These are phyloP conservation scores for Fusarium clavum DNA, from an alignment of 2,329 filamentous ascomycete species.

Conservation along the genomic window DNA sequence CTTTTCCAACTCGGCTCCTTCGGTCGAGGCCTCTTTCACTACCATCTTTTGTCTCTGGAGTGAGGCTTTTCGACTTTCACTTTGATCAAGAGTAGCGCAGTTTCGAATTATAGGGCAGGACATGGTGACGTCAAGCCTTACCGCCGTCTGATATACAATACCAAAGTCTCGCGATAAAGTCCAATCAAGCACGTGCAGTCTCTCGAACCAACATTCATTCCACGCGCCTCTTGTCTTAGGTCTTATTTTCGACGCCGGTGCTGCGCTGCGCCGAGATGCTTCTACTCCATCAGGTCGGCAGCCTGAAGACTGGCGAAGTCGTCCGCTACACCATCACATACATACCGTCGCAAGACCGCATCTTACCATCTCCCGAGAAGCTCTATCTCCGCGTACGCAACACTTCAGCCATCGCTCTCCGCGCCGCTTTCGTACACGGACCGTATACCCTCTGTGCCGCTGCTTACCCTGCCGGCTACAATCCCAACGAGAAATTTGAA, in stretches of 20 bases:
- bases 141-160: slow-evolving; percentile 18
- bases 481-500: slow-evolving; percentile 82
- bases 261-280: slow-evolving; percentile 70
- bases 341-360: slow-evolving; percentile 87
- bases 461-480: slow-evolving; percentile 84
- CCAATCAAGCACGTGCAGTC: slow-evolving; percentile 22
- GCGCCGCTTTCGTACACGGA: slow-evolving; percentile 95
- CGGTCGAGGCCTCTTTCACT: slow-evolving; percentile 23
- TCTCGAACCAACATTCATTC: neutral
- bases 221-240: neutral
- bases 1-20: slow-evolving; percentile 23
- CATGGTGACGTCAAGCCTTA: slow-evolving; percentile 46
- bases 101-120: slow-evolving; percentile 20
- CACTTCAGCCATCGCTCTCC: slow-evolving; percentile 87
- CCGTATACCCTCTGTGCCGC: slow-evolving; percentile 92
- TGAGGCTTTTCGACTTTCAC: neutral
- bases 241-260: slow-evolving; percentile 1
- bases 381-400: slow-evolving; percentile 92
- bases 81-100: neutral
- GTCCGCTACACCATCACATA: slow-evolving; percentile 94
- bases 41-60: neutral
- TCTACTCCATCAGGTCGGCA: slow-evolving; percentile 89
- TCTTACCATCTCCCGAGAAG: slow-evolving; percentile 83
- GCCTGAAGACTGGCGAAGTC: slow-evolving; percentile 93
- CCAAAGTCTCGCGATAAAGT: slow-evolving; percentile 1